Evolutionary conservation across 208 protist species (phyloP).

Genomic region (Crithidia thermophila): DNA sequence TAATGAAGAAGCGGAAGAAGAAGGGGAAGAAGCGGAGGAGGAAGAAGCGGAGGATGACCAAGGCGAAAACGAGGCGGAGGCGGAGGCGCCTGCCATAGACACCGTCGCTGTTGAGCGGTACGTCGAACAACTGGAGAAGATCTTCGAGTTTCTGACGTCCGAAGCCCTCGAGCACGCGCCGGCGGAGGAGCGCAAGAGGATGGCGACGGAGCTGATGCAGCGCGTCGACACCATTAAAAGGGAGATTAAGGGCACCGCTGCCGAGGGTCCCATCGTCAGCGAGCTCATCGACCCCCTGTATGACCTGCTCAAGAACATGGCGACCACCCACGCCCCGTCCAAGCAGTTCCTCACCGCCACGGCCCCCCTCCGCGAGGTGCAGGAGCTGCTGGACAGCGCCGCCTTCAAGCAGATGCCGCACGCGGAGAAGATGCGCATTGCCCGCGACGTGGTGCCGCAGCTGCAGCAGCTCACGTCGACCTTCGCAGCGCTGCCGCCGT

Average conservation of each 20-base stretch:
- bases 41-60: neutral
- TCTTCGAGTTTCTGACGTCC: constrained; percentile 48
- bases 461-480: constrained; percentile 49
- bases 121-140: constrained; percentile 34
- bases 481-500: constrained; percentile 32
- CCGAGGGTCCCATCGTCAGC: constrained; percentile 20
- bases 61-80: neutral
- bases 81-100: neutral
- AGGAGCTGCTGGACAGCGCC: constrained; percentile 41
- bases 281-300: constrained; percentile 63
- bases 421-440: constrained; percentile 30
- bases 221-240: constrained; percentile 35
- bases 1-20: neutral
- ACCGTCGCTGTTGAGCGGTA: constrained; percentile 6
- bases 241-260: constrained; percentile 15
- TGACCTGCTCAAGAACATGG: constrained; percentile 42
- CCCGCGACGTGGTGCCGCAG: constrained; percentile 41
- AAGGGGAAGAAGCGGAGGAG: constrained; percentile 7
- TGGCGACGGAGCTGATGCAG: constrained; percentile 31
- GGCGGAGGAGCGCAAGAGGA: constrained; percentile 24
- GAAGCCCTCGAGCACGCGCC: constrained; percentile 42
- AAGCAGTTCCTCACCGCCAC: constrained; percentile 42
- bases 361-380: constrained; percentile 39
- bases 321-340: constrained; percentile 14
- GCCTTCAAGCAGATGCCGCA: constrained; percentile 36